These are phyloP conservation scores for Fusarium sp. DNA, from an alignment of 2,329 filamentous ascomycete species.

Conservation along the genomic window DNA sequence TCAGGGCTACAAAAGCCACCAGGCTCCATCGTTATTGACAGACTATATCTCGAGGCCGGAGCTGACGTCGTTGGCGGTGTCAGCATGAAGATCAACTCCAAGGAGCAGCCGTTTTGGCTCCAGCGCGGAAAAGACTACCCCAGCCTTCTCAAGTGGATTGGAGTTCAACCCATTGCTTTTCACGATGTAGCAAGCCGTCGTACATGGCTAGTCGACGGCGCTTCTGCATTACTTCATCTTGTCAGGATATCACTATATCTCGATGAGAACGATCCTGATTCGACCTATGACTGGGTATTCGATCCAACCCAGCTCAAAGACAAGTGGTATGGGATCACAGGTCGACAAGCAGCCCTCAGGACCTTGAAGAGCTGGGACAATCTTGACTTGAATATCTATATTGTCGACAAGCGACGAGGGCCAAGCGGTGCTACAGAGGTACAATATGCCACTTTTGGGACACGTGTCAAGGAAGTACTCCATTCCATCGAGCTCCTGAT, in stretches of 20 bases:
- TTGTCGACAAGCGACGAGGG: not conserved
- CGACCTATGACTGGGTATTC: slow-evolving; percentile 25
- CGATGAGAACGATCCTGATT: slow-evolving; percentile 13
- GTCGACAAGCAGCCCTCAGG: slow-evolving; percentile 9
- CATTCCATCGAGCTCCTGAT: slow-evolving; percentile 12
- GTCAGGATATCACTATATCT: slow-evolving; percentile 18
- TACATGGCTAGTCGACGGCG: slow-evolving; percentile 24
- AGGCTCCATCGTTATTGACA: slow-evolving; percentile 1
- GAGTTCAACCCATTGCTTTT: slow-evolving; percentile 4
- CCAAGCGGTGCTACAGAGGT: not conserved
- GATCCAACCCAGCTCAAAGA: slow-evolving; percentile 3
- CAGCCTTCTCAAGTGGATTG: slow-evolving; percentile 21
- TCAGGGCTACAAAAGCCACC: not conserved
- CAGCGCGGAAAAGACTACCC: slow-evolving; percentile 22
- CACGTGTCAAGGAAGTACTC: not conserved
- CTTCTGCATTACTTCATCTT: slow-evolving; percentile 25
- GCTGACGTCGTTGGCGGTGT: slow-evolving; percentile 7
- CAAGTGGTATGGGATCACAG: not conserved
- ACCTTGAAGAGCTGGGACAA: slow-evolving; percentile 19
- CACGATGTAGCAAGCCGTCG: slow-evolving; percentile 9
- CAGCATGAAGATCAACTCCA: slow-evolving; percentile 10
- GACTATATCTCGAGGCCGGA: slow-evolving; percentile 19
- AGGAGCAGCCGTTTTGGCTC: slow-evolving; percentile 19
- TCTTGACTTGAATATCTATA: not conserved
- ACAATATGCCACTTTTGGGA: not conserved